phyloP scores from a whole-genome alignment of 139 green algal genomes.

The Coelastrella sp. region DNA sequence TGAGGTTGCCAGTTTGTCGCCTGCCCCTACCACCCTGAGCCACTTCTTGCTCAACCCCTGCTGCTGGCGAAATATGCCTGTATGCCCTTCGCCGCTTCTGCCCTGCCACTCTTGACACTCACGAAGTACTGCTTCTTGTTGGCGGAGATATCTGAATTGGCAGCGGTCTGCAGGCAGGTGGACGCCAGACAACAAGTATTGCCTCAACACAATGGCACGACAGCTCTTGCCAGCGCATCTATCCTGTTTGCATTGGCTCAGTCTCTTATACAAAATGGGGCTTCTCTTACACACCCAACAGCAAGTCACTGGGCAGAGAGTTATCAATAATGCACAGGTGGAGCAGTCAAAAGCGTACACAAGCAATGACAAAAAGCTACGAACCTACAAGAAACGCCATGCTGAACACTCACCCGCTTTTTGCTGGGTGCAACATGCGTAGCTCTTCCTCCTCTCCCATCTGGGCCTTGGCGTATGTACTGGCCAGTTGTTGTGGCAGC shows the following conservation, averaged over 20 bases:
- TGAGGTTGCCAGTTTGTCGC: neutral
- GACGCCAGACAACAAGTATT: no score
- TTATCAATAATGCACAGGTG: no score
- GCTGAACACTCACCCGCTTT: neutral
- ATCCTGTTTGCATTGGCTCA: no score
- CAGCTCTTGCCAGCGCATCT: no score
- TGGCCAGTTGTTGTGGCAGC: neutral
- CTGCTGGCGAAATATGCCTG: neutral
- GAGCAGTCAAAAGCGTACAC: no score
- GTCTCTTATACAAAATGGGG: no score
- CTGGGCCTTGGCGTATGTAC: neutral
- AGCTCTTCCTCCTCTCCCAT: neutral
- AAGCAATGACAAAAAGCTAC: neutral
- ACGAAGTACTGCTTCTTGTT: neutral
- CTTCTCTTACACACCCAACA: no score
- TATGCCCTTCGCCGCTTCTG: neutral
- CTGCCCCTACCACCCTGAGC: no score
- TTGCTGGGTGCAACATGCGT: neutral
- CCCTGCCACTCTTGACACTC: neutral
- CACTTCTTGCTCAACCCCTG: neutral
- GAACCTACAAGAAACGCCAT: neutral
- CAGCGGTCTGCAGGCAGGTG: neutral
- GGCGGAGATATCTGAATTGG: neutral
- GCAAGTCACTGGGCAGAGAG: no score
- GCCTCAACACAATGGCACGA: no score